phyloP scores from a whole-genome alignment of 805 yeast species.

The Hanseniaspora taiwanica region DNA sequence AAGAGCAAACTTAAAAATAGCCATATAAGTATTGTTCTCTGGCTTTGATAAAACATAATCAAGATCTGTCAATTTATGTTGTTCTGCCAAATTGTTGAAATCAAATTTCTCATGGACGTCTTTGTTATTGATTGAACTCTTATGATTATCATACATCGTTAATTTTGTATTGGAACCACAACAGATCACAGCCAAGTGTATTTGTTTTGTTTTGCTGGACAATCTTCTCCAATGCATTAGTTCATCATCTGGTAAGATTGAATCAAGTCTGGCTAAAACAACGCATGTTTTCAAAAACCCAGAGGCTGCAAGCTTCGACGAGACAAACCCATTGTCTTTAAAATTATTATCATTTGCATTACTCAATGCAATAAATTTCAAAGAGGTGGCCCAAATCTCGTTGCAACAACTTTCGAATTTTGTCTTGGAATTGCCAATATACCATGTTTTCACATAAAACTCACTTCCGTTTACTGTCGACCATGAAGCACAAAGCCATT shows the following conservation, averaged over 20 bases:
- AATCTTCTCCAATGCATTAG: slow-evolving; percentile 65
- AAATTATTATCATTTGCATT: slow-evolving; percentile 28
- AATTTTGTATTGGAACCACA: slow-evolving; percentile 47
- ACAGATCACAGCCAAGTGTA: slow-evolving; percentile 57
- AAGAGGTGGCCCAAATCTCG: slow-evolving; percentile 53
- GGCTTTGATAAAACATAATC: slow-evolving; percentile 33
- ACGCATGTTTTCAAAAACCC: slow-evolving; percentile 30
- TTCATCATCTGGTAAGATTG: slow-evolving; percentile 72
- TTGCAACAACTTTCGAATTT: slow-evolving; percentile 46
- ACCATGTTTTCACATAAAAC: slow-evolving; percentile 55
- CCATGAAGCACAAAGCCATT: slow-evolving; percentile 85
- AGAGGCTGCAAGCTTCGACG: neutral
- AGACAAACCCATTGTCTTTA: neutral
- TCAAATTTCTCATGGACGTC: slow-evolving; percentile 3
- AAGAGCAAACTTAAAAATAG: slow-evolving; percentile 44
- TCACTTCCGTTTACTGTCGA: slow-evolving; percentile 68
- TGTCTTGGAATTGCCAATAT: slow-evolving; percentile 24
- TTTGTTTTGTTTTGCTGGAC: slow-evolving; percentile 39
- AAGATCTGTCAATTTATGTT: slow-evolving; percentile 8
- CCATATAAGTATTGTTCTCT: slow-evolving; percentile 38
- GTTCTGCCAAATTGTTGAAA: slow-evolving; percentile 8
- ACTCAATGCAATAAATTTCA: slow-evolving; percentile 24
- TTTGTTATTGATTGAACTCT: no score
- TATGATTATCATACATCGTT: slow-evolving; percentile 21
- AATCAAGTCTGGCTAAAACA: slow-evolving; percentile 56